A percentile compares a stretch with the other conserved stretches of the same genome.
phyloP scores from a whole-genome alignment of 768 basidiomycete species.

The Mycena amicta region DNA sequence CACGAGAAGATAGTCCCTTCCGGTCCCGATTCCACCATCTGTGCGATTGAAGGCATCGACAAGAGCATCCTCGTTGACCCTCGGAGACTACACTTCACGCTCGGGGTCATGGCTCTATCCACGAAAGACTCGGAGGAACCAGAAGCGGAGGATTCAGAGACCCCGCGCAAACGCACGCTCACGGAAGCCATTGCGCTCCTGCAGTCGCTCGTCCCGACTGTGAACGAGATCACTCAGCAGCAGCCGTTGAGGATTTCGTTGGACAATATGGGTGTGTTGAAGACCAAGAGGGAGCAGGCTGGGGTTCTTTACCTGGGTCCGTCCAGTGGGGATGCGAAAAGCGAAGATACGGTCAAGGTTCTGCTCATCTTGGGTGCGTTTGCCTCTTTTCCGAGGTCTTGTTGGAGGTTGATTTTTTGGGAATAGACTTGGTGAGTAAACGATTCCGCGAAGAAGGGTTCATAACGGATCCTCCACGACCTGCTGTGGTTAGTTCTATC shows the following conservation, averaged over 20 bases:
- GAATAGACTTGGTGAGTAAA: slow-evolving; percentile 12
- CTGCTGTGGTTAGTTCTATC: slow-evolving; percentile 46
- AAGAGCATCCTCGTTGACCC: slow-evolving; percentile 58
- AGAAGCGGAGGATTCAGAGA: neutral
- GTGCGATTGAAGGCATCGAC: slow-evolving; percentile 56
- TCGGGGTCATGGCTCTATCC: slow-evolving; percentile 71
- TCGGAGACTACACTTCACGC: slow-evolving; percentile 66
- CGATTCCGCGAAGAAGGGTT: slow-evolving; percentile 21
- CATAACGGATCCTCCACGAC: slow-evolving; percentile 33
- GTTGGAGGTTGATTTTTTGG: too few species aligned
- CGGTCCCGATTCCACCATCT: slow-evolving; percentile 47
- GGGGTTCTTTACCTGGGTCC: slow-evolving; percentile 64
- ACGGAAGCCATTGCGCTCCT: slow-evolving; percentile 47
- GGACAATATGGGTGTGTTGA: slow-evolving; percentile 51
- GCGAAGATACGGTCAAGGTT: slow-evolving; percentile 23
- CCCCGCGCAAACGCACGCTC: slow-evolving; percentile 32
- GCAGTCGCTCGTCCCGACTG: slow-evolving; percentile 39
- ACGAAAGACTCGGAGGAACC: neutral
- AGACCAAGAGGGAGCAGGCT: slow-evolving; percentile 39
- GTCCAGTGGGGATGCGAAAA: slow-evolving; percentile 30
- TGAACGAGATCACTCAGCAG: slow-evolving; percentile 43
- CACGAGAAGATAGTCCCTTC: slow-evolving; percentile 36
- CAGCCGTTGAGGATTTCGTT: slow-evolving; percentile 33
- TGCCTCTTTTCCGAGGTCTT: too few species aligned
- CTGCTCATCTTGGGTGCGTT: slow-evolving; percentile 14